These are phyloP conservation scores for Phytophthora palmivora DNA, from an alignment of 352 stramenopile species.

Conservation along the genomic window DNA sequence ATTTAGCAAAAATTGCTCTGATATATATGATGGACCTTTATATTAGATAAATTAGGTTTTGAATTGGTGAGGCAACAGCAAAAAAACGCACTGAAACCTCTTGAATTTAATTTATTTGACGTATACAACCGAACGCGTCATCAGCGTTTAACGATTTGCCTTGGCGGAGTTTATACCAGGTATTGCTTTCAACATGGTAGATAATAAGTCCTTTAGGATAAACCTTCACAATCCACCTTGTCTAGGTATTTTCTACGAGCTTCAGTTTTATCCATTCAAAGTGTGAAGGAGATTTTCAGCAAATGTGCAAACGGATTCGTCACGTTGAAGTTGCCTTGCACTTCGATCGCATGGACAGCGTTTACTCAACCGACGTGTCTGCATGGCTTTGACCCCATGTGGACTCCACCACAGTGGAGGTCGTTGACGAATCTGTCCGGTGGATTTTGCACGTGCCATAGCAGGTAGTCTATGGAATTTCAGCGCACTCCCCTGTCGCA, in stretches of 20 bases:
- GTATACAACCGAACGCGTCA: conserved; percentile 17
- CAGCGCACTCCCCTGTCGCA: too few species aligned
- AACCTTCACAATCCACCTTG: not conserved
- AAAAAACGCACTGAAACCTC: conserved; percentile 1
- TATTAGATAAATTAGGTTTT: not conserved
- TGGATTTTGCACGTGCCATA: not conserved
- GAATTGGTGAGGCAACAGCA: not conserved
- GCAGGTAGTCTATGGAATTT: too few species aligned
- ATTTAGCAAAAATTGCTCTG: too few species aligned
- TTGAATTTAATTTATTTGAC: conserved; percentile 12
- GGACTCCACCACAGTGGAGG: too few species aligned
- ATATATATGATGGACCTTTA: too few species aligned
- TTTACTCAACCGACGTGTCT: conserved; percentile 26
- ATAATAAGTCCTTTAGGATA: not conserved
- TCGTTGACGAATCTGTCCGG: conserved; percentile 22
- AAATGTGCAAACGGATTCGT: conserved; percentile 16
- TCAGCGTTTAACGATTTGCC: not conserved
- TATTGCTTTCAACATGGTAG: not conserved
- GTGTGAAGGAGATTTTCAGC: not conserved
- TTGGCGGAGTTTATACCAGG: too few species aligned
- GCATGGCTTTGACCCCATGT: conserved; percentile 10
- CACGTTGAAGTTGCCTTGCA: conserved; percentile 19
- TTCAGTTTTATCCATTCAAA: conserved; percentile 13
- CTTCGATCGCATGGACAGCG: conserved; percentile 11
- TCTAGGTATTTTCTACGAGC: conserved; percentile 3